Evolutionary conservation across 2,329 filamentous ascomycete genomes (phyloP).

Genomic region (Fusarium sp.): DNA sequence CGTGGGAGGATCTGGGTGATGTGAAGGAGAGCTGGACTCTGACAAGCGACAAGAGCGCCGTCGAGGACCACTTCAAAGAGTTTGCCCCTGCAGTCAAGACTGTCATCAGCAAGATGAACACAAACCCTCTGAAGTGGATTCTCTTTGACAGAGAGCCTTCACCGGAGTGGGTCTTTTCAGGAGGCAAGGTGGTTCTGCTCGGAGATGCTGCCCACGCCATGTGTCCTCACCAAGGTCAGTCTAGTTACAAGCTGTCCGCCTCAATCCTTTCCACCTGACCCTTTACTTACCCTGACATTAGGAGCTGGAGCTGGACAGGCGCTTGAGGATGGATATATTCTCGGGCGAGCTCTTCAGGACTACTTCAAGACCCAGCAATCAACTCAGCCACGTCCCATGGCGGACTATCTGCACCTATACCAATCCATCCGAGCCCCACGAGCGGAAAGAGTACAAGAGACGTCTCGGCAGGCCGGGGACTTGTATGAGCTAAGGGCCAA

Average conservation of each 20-base stretch:
- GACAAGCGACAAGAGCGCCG: not conserved
- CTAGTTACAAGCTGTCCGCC: not conserved
- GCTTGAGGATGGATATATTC: not conserved
- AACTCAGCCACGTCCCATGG: not conserved
- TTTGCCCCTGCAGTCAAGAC: not conserved
- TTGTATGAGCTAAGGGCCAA: not conserved
- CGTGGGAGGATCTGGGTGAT: not conserved
- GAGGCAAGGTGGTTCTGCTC: not conserved
- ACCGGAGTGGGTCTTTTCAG: slow-evolving; percentile 1
- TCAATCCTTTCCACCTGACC: not conserved
- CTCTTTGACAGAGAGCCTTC: slow-evolving; percentile 1
- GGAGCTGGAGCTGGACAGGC: not conserved
- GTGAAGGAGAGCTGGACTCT: not conserved
- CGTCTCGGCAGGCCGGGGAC: not conserved
- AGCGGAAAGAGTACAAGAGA: not conserved
- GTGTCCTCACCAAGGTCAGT: slow-evolving; percentile 4
- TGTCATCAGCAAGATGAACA: not conserved
- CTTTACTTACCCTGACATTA: not conserved
- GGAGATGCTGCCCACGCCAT: slow-evolving; percentile 3
- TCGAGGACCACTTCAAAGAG: not conserved
- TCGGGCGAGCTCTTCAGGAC: slow-evolving; percentile 1
- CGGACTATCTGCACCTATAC: not conserved
- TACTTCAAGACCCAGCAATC: not conserved
- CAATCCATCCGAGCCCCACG: not conserved
- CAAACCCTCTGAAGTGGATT: slow-evolving; percentile 4